Conservation (phyloP, 805 yeast genomes). For the Maudiozyma bulderi region DNA sequence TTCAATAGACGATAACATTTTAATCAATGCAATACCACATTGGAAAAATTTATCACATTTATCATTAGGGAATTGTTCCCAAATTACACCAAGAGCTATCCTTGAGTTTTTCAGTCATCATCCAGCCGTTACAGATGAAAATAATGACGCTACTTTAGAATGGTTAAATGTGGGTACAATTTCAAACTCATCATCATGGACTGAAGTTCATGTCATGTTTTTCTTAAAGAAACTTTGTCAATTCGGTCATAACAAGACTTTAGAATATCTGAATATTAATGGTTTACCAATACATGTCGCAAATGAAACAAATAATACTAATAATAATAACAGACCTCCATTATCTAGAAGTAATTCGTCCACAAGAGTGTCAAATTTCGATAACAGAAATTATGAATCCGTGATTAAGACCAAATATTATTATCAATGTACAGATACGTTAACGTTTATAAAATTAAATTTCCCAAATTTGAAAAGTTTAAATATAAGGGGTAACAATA, state of each 20-base stretch:
- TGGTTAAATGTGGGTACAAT: constrained; percentile 64
- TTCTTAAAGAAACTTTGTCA: constrained; percentile 33
- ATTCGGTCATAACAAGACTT: constrained; percentile 28
- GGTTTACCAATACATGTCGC: constrained; percentile 48
- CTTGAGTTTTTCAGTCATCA: constrained; percentile 62
- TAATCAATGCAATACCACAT: constrained; percentile 43
- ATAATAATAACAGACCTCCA: constrained; percentile 6
- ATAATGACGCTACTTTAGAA: constrained; percentile 36
- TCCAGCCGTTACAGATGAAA: constrained; percentile 43
- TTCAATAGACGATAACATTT: constrained; percentile 53
- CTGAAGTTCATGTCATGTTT: constrained; percentile 41
- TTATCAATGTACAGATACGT: constrained; percentile 25
- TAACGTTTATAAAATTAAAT: constrained; percentile 33
- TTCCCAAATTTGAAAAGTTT: constrained; percentile 31
- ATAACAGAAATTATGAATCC: constrained; percentile 3
- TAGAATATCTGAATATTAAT: constrained; percentile 46
- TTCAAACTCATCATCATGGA: constrained; percentile 52
- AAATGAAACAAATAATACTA: not conserved
- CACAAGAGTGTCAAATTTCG: not conserved
- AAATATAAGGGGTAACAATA: constrained; percentile 29
- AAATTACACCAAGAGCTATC: constrained; percentile 62
- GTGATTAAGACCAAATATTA: constrained; percentile 18
- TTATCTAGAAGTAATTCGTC: not conserved
- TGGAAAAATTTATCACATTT: constrained; percentile 62
- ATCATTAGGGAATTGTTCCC: constrained; percentile 55